Evolutionary conservation across 2,329 filamentous ascomycete genomes (phyloP), one percentile per base, ranked within the genome.

Genomic region (Fusarium incarnatum): DNA sequence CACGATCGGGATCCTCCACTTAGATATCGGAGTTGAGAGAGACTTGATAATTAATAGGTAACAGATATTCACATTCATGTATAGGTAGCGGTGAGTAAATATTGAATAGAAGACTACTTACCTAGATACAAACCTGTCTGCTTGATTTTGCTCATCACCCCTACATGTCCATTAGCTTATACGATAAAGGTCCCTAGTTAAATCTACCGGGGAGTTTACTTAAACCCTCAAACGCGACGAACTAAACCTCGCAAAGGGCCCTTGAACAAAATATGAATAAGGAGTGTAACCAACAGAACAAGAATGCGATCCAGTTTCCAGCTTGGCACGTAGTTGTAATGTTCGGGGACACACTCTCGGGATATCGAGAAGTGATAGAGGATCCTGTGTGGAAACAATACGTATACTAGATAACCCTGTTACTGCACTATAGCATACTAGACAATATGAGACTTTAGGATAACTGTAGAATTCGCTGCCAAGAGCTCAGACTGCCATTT

Each of bases 1-100:
- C 71, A 73, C 60, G 62, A 64, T 77, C 77, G 76, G 77, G 56
- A 57, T 57, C 69, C 68, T 77, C 77, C 77, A 78, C 72, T 64
- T 56, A 59, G 50, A 54, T 46, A 22, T 67, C 55, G 67, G 70
- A 59, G 68, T 49, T 63, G 25, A 71, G 60, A 71, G 60, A 70
- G 68, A 63, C 18, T 54, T 37, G 20, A 59, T 32, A 37, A 28
- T 30, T 18, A 28, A 28, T 11, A 8, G 6, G 20, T 23, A 16
- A 41, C 32, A 25, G 11, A 48, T 46, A n/a, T 37, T 37, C 34
- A 37, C 18, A n/a, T n/a, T 37, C 20, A 37, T 5, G 12, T 44
- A 37, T 30, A 34, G 50, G 30, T 30, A 34, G 50, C 41, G 41
- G 56, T 67, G 46, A 49, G 53, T 25, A 23, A 9, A 8, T 6